Evolutionary conservation across 140 eudicot genomes (phyloP), one percentile per base, ranked within the genome.

Genomic region (Flaveria floridana): DNA sequence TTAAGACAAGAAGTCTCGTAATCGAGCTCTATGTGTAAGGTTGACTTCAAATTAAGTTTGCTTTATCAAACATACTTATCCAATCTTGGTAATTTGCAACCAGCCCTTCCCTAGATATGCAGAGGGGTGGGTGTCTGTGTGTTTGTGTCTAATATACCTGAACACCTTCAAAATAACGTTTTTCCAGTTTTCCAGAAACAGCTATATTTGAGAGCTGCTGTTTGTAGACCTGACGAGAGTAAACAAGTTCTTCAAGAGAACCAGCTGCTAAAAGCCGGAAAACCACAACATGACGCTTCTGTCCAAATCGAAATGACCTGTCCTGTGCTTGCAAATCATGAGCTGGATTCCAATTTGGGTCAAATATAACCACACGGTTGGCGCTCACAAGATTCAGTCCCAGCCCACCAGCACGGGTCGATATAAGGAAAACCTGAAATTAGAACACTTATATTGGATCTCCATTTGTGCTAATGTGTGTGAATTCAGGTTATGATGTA

Each of bases 271-370:
- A 91, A 80, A 92, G 87, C 75, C 98, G 89, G 75, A 92, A 92
- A 72, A 89, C 98, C 64, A 85, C 82, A 59, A 92, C 98, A 78
- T 89, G 98, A 71, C 97, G 84, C 81, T 87, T 92, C 78, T 92
- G 98, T 34, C 98, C 98, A 80, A 87, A 92, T 39, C 98, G 86
- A 62, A 92, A 92, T n/a, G 98, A 92, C 65, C 98, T 76, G 81
- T 92, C 98, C 71, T 89, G 98, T 6, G 98, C 97, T 78, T 92
- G 98, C 81, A 92, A 78, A 74, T 92, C 98, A 77, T 92, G 97
- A 26, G 98, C 91, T 2, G 98, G 98, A 56, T 92, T 92, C 98
- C 98, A 92, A 69, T 90, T 92, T 66, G 98, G 98, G 73, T 92
- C 96, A 34, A 92, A 92, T 80, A 92, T 89, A 30, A 92, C 97